These are phyloP conservation scores for Schizophyllum commune DNA, from an alignment of 1,284 basidiomycete genomes.

Conservation along the genomic window DNA sequence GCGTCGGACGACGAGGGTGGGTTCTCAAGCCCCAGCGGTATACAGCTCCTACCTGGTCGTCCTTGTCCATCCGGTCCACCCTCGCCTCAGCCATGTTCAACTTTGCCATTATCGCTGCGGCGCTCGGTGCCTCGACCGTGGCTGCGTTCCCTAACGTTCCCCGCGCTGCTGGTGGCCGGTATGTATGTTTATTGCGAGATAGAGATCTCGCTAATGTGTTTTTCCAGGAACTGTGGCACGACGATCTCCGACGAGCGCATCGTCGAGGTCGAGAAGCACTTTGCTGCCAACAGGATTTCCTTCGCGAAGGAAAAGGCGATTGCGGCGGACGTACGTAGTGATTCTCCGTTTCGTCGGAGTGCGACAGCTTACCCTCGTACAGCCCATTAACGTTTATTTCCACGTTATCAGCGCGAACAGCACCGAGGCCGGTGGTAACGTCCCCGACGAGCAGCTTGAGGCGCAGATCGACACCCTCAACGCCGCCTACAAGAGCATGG, in stretches of 20 bases:
- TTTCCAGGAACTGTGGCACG: not conserved
- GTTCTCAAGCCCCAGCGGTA: not conserved
- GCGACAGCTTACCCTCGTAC: not conserved
- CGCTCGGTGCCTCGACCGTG: not conserved
- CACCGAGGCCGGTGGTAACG: constrained; percentile 31
- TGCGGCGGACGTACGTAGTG: not conserved
- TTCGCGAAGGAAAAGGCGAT: not conserved
- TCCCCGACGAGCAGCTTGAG: constrained; percentile 17
- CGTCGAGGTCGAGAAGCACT: not conserved
- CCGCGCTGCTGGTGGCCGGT: not conserved
- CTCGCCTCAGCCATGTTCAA: not conserved
- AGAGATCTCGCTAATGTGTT: not conserved
- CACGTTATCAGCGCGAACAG: constrained; percentile 34
- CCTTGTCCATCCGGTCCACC: not conserved
- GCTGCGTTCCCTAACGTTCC: not conserved
- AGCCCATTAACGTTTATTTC: constrained; percentile 26
- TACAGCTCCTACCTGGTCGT: not conserved
- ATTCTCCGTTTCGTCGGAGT: not conserved
- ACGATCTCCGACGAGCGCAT: not conserved
- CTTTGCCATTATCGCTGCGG: not conserved
- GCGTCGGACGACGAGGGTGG: too few relatives aligned
- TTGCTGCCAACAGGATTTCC: not conserved
- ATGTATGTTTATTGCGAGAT: not conserved
- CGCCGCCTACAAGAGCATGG: constrained; percentile 30
- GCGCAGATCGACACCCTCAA: constrained; percentile 19